Percentiles rank a stretch among this genome's conserved stretches.
Evolutionary conservation across 208 protist genomes (phyloP).

Genomic region (Leptomonas seymouri): DNA sequence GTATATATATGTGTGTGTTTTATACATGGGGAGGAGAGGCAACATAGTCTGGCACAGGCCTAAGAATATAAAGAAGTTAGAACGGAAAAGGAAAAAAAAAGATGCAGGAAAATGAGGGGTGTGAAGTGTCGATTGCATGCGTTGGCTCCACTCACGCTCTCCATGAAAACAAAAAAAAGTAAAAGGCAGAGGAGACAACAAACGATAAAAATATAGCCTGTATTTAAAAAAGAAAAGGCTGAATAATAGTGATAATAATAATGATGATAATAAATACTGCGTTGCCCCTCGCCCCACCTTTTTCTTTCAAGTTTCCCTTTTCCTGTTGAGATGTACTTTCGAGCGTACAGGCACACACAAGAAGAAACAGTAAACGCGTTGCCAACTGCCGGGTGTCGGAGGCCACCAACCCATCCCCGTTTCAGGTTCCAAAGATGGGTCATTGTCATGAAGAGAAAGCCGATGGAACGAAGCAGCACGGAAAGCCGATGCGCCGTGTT

Average conservation of each 20-base stretch:
- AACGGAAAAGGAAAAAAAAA: neutral
- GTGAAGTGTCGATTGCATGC: neutral
- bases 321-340: neutral
- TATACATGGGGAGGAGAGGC: neutral
- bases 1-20: no score
- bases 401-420: no score
- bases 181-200: constrained; percentile 17
- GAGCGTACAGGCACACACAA: no score
- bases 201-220: no score
- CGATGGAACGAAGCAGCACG: no score
- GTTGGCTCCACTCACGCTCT: constrained; percentile 1
- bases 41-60: neutral
- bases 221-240: no score
- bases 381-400: no score
- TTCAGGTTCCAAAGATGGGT: no score
- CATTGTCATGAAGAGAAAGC: no score
- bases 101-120: neutral
- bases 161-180: neutral
- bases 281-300: neutral
- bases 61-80: neutral
- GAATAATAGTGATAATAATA: no score
- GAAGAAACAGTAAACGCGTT: no score
- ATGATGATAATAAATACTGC: neutral
- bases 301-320: neutral
- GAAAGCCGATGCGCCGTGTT: no score